phyloP scores from a whole-genome alignment of 805 yeast genomes.

The Hanseniaspora meyeri region DNA sequence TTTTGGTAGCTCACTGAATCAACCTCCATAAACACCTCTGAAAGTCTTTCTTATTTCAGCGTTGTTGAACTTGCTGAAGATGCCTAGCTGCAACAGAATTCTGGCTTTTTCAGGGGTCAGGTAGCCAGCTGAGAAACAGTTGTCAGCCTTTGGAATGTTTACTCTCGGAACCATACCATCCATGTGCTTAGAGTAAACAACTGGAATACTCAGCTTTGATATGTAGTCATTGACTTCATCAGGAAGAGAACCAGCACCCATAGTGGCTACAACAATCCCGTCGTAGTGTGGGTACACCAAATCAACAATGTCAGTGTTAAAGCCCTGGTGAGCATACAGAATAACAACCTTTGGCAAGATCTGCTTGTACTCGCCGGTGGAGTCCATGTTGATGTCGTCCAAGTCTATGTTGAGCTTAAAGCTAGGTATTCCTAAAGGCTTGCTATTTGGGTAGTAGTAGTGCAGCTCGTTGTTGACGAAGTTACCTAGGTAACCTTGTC shows the following conservation, averaged over 20 bases:
- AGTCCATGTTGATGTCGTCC: constrained; percentile 14
- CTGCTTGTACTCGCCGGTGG: neutral
- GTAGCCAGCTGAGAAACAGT: constrained; percentile 53
- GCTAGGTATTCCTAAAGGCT: constrained; percentile 39
- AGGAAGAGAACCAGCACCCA: constrained; percentile 60
- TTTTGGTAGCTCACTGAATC: neutral
- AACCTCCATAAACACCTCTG: constrained; percentile 43
- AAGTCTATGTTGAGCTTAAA: constrained; percentile 30
- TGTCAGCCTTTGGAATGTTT: constrained; percentile 27
- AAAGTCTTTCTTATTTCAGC: constrained; percentile 36
- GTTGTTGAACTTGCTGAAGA: constrained; percentile 32
- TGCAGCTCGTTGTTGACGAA: constrained; percentile 55
- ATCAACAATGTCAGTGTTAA: constrained; percentile 38
- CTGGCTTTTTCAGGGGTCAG: constrained; percentile 55
- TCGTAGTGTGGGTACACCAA: constrained; percentile 36
- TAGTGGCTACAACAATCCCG: constrained; percentile 54
- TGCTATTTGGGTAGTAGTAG: constrained; percentile 50
- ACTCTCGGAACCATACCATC: constrained; percentile 60
- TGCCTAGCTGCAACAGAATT: constrained; percentile 44
- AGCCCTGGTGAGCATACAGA: constrained; percentile 50
- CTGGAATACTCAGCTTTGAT: constrained; percentile 35
- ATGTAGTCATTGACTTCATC: constrained; percentile 34
- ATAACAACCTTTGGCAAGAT: constrained; percentile 35
- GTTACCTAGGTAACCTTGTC: constrained; percentile 60
- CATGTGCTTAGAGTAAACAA: constrained; percentile 53